Base-by-base conservation (phyloP, 352 stramenopile genomes). In the Phytophthora cactorum region DNA sequence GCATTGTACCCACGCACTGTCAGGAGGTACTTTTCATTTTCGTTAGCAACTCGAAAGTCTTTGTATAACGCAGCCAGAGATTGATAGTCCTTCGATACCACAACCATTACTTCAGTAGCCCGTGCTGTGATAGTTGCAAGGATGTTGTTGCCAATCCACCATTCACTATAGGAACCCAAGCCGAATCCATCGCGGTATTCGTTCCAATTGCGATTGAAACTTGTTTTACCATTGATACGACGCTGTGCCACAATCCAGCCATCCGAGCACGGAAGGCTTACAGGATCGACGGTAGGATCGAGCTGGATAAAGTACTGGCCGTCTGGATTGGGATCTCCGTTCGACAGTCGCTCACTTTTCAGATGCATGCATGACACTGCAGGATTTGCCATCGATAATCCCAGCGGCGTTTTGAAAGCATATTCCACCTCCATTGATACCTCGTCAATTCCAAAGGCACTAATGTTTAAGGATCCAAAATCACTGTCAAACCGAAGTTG, bases 111-210 rank as follows among this genome's bases (percentile, higher is more conserved):
- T 54, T 90, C 70, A 1, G 72, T 82, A 17, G 57, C 17, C 22
- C 68, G 59, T 12, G 51, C 66, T 15, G 81, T 86, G 38, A 86
- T 75, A 1, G 59, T 27, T 5, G 75, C 67, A 17, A 90, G 47
- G 9, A 78, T 22, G 3, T 72, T 62, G 57, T 90, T 90, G 27
- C 81, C 81, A n/a, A 90, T 66, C 75, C 76, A 90, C 81, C 81
- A 90, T 51, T 90, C 79, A 62, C 55, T 80, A 0, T 52, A 68
- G 0, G 63, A 78, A 2, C 73, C 81, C 9, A 86, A 17, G 0
- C 79, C 81, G 62, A 90, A 90, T 4, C 81, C 81, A 25, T 78
- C 74, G 6, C 67, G 73, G 54, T 90, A 90, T 27, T 90, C 81
- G 29, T 67, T 72, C 81, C 81, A 88, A 45, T 86, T 85, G 15